phyloP scores from a whole-genome alignment of 2,329 filamentous ascomycete genomes.

The Sphaceloma murrayae region DNA sequence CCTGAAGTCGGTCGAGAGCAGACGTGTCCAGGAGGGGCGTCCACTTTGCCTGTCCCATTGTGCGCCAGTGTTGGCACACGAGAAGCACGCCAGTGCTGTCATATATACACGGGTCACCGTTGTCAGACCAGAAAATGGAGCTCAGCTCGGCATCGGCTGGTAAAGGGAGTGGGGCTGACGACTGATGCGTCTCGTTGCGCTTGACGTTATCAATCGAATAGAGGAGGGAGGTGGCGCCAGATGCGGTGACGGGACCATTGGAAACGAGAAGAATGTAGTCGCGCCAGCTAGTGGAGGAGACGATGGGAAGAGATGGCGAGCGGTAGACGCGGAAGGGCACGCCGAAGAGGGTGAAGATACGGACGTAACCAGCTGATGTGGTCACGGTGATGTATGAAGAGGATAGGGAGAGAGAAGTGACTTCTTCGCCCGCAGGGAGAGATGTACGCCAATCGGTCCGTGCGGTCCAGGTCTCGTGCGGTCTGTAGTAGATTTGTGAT shows the following conservation, averaged over 20 bases:
- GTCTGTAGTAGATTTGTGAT: constrained; percentile 86
- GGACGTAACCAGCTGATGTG: constrained; percentile 78
- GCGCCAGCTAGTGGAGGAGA: constrained; percentile 87
- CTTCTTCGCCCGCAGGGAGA: constrained; percentile 76
- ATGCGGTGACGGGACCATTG: constrained; percentile 73
- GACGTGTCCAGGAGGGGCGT: constrained; percentile 86
- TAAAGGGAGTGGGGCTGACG: constrained; percentile 81
- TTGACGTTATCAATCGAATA: constrained; percentile 96
- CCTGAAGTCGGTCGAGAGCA: constrained; percentile 68
- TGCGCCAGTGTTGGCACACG: constrained; percentile 83
- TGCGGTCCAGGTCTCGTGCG: constrained; percentile 93
- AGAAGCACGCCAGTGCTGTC: constrained; percentile 84
- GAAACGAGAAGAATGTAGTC: constrained; percentile 96
- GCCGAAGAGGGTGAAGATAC: constrained; percentile 87
- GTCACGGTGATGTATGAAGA: constrained; percentile 85
- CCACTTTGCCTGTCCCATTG: constrained; percentile 76
- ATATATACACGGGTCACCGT: constrained; percentile 93
- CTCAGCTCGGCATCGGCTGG: constrained; percentile 63
- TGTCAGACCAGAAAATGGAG: constrained; percentile 84
- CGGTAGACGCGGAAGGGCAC: constrained; percentile 81
- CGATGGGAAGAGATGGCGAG: constrained; percentile 79
- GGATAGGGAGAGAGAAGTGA: constrained; percentile 81
- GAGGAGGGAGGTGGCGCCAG: constrained; percentile 66
- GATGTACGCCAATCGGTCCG: constrained; percentile 82
- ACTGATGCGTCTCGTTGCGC: constrained; percentile 86